These are phyloP conservation scores for Elymus sibiricus DNA, from an alignment of 176 grass and related monocot species.

Conservation along the genomic window DNA sequence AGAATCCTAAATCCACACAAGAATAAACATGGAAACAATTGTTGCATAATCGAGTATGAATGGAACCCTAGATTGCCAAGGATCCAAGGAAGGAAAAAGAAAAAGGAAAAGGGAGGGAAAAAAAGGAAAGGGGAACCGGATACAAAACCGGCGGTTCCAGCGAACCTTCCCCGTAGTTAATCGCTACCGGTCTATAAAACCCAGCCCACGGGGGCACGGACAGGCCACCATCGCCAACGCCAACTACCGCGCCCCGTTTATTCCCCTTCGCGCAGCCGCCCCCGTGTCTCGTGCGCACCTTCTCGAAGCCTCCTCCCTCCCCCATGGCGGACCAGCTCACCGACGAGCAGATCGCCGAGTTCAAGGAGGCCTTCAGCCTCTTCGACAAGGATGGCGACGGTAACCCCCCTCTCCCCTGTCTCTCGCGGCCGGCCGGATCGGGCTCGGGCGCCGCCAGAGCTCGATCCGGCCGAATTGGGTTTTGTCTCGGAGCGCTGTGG, in stretches of 20 bases:
- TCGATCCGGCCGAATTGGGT: conserved; percentile 25
- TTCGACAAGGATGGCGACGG: conserved; percentile 98
- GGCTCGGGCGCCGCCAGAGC: neutral
- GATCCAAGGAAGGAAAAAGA: neutral
- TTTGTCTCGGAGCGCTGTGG: neutral
- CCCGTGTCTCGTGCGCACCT: neutral
- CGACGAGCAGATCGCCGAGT: conserved; percentile 92
- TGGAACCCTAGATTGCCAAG: neutral
- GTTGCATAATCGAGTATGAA: neutral
- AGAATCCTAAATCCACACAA: neutral
- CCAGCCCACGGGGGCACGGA: neutral
- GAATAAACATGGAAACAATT: neutral
- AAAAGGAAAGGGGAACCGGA: neutral
- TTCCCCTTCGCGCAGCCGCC: conserved; percentile 16
- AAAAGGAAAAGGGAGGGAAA: neutral
- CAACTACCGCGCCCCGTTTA: neutral
- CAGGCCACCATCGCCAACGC: neutral
- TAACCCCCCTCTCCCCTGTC: neutral
- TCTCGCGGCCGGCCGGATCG: conserved; percentile 20
- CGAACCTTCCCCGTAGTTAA: neutral
- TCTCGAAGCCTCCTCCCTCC: neutral
- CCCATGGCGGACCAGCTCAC: conserved; percentile 87
- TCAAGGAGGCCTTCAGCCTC: conserved; percentile 95
- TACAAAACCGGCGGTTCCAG: conserved; percentile 12
- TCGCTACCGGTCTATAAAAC: conserved; percentile 27